Conservation (phyloP, 805 yeast species). For the Ogataea ganodermae region DNA sequence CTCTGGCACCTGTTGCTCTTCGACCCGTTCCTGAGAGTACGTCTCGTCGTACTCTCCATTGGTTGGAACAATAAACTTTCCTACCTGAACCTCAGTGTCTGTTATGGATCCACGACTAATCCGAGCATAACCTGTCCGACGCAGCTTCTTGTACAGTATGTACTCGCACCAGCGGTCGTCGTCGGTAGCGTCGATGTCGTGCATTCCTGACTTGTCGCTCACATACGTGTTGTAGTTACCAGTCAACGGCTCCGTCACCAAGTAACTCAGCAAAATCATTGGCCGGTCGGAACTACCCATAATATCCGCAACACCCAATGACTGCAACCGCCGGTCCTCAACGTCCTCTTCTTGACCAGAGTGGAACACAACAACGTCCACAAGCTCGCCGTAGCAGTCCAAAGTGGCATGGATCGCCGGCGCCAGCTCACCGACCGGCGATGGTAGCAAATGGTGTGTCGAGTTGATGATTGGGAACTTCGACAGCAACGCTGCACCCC, state of each 20-base stretch:
- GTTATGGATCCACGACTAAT: conserved; percentile 91
- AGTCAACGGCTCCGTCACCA: conserved; percentile 82
- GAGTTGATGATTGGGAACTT: conserved; percentile 92
- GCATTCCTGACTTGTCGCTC: conserved; percentile 79
- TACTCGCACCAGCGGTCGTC: conserved; percentile 99
- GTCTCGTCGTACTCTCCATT: conserved; percentile 26
- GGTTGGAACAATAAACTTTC: conserved; percentile 71
- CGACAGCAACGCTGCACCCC: conserved; percentile 94
- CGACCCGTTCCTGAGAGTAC: conserved; percentile 45
- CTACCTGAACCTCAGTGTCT: conserved; percentile 95
- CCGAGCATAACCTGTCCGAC: conserved; percentile 91
- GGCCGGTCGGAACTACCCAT: conserved; percentile 87
- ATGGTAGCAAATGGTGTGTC: conserved; percentile 88
- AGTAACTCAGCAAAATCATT: conserved; percentile 81
- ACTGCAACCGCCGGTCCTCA: conserved; percentile 88
- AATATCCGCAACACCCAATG: conserved; percentile 68
- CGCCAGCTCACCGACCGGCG: conserved; percentile 97
- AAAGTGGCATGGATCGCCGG: conserved; percentile 97
- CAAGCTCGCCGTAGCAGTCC: conserved; percentile 81
- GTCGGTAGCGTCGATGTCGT: conserved; percentile 89
- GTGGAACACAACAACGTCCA: conserved; percentile 96
- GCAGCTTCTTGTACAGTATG: conserved; percentile 81
- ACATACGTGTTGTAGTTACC: conserved; percentile 95
- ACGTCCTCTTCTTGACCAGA: conserved; percentile 97
- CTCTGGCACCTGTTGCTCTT: conserved; percentile 57